Conservation (phyloP, 148 eudicot species). For the Dianthus caryophyllus region DNA sequence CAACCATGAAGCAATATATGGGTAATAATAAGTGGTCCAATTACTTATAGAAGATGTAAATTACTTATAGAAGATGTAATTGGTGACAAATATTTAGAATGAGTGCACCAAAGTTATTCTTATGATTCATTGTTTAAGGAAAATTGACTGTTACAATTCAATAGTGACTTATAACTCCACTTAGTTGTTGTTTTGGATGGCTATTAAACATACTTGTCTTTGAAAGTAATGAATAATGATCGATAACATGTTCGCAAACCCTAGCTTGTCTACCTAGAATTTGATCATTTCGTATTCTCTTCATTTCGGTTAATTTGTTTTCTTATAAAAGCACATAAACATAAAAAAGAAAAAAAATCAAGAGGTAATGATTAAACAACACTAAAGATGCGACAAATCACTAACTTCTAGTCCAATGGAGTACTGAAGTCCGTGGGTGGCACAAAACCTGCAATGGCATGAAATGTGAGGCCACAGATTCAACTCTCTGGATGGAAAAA, state of each 20-base stretch:
- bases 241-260: neutral
- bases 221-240: neutral
- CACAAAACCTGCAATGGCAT: too few species aligned
- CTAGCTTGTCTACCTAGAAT: neutral
- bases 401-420: too few species aligned
- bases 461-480: too few species aligned
- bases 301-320: too few species aligned
- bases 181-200: constrained; percentile 4
- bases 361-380: too few species aligned
- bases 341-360: too few species aligned
- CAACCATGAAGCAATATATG: constrained; percentile 6
- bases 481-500: too few species aligned
- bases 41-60: neutral
- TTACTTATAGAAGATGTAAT: too few species aligned
- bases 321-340: too few species aligned
- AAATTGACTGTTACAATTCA: neutral
- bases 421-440: too few species aligned
- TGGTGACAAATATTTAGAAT: neutral
- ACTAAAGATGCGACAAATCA: too few species aligned
- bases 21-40: constrained; percentile 5
- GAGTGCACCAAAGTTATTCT: neutral
- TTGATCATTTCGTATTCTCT: neutral
- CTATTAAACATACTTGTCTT: neutral
- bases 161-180: constrained; percentile 4
- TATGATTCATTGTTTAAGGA: neutral